phyloP scores from a whole-genome alignment of 2,329 filamentous ascomycete genomes.

The Lasiodiplodia hormozganensis region DNA sequence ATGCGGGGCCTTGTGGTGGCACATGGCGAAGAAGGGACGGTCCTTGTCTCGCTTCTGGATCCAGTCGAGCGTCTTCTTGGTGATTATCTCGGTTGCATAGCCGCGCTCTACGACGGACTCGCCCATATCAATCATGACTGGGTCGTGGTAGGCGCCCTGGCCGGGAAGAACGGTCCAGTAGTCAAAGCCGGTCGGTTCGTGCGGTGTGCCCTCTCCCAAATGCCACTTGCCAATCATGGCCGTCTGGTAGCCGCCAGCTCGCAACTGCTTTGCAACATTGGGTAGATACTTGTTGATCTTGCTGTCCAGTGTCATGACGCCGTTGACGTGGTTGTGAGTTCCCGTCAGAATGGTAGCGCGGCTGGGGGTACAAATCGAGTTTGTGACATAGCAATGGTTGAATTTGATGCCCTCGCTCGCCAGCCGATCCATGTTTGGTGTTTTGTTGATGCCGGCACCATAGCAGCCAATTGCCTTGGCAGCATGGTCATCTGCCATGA shows the following conservation, averaged over 20 bases:
- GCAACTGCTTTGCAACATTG: constrained; percentile 60
- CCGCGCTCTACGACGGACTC: constrained; percentile 43
- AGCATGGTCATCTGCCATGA: constrained; percentile 64
- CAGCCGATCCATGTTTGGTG: constrained; percentile 59
- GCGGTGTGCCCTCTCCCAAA: constrained; percentile 55
- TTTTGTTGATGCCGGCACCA: constrained; percentile 59
- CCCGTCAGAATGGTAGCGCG: constrained; percentile 59
- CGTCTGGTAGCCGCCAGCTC: constrained; percentile 56
- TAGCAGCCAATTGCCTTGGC: constrained; percentile 58
- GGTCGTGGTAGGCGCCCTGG: constrained; percentile 61
- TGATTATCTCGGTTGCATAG: constrained; percentile 62
- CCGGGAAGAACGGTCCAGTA: constrained; percentile 61
- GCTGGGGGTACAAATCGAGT: constrained; percentile 61
- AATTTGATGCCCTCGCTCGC: constrained; percentile 59
- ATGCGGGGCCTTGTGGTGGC: constrained; percentile 64
- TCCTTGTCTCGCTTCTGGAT: constrained; percentile 43
- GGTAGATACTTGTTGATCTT: constrained; percentile 59
- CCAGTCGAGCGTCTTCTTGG: constrained; percentile 56
- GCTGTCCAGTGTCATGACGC: constrained; percentile 57
- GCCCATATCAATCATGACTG: constrained; percentile 55
- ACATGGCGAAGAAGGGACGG: constrained; percentile 62
- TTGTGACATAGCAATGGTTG: constrained; percentile 63
- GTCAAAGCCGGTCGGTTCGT: constrained; percentile 60
- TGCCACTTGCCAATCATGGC: constrained; percentile 65
- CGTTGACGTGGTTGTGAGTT: constrained; percentile 62